Evolutionary conservation across 352 stramenopile genomes (phyloP).

Genomic region (Pythium pyrilobum): DNA sequence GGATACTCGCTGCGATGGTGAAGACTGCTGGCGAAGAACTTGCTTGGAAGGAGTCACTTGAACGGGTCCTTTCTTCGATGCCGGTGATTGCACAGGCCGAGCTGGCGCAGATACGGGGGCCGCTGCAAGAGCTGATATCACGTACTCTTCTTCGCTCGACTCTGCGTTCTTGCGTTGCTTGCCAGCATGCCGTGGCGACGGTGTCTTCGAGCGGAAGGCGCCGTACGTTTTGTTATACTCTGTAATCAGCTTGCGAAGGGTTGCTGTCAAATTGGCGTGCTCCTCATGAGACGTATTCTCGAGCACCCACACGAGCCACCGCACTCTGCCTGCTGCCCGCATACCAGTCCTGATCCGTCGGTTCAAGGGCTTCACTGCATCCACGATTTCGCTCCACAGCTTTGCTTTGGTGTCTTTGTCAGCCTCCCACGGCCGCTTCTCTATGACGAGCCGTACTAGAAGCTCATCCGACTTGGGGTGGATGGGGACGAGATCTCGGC

Average conservation of each 20-base stretch:
- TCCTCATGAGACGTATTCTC: conserved; percentile 2
- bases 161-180: too few species aligned
- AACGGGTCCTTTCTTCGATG: too few species aligned
- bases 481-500: too few species aligned
- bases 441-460: background rate
- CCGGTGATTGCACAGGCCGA: too few species aligned
- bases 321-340: background rate
- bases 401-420: background rate
- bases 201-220: background rate
- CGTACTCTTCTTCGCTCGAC: background rate
- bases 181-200: background rate
- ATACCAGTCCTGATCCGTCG: background rate
- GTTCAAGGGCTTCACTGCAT: background rate
- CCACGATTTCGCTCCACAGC: background rate
- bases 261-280: background rate
- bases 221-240: background rate
- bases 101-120: too few species aligned
- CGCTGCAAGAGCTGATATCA: background rate
- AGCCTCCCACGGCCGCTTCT: background rate
- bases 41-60: too few species aligned
- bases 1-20: too few species aligned
- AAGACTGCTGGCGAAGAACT: too few species aligned
- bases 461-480: conserved; percentile 5
- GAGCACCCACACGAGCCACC: background rate
- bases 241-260: background rate